A percentile compares a stretch with the other conserved stretches of the same genome.
These are phyloP conservation scores for Sonneratia caseolaris DNA, from an alignment of 345 rosid species.

Conservation along the genomic window DNA sequence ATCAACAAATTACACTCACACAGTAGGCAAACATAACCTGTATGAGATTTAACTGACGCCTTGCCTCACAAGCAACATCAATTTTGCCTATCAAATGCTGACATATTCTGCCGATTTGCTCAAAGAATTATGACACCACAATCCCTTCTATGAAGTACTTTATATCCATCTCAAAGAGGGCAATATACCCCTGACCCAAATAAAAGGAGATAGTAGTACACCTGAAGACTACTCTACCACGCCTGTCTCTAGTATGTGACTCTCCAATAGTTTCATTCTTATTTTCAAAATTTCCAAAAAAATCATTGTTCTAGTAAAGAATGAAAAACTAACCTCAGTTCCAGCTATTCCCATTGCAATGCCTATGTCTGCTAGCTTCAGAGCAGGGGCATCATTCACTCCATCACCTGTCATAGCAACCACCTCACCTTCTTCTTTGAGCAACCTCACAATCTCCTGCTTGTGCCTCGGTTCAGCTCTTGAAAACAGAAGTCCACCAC, in stretches of 20 bases:
- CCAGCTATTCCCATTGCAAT: constrained; percentile 67
- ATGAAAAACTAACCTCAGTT: constrained; percentile 36
- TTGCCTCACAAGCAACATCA: neutral
- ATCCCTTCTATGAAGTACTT: too few relatives aligned
- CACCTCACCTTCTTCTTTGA: constrained; percentile 51
- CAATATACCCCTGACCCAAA: too few relatives aligned
- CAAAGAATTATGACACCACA: too few relatives aligned
- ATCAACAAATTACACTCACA: neutral
- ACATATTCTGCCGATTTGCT: neutral
- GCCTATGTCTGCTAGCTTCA: constrained; percentile 54
- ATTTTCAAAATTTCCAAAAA: too few relatives aligned
- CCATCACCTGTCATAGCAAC: constrained; percentile 72
- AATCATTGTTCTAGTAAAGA: too few relatives aligned
- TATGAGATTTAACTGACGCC: neutral
- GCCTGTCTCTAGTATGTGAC: too few relatives aligned
- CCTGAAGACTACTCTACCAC: too few relatives aligned
- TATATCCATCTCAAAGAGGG: too few relatives aligned
- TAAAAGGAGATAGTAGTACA: too few relatives aligned
- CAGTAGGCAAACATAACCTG: neutral
- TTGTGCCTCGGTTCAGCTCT: constrained; percentile 48
- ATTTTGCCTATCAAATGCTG: neutral
- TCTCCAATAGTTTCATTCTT: too few relatives aligned
- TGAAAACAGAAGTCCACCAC: constrained; percentile 37
- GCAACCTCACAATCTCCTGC: constrained; percentile 45
- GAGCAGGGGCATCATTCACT: constrained; percentile 64